Evolutionary conservation across 1,139 yeast genomes (phyloP), one percentile per base, ranked within the genome.

Genomic region (Blastobotrys raffinosifermentans): DNA sequence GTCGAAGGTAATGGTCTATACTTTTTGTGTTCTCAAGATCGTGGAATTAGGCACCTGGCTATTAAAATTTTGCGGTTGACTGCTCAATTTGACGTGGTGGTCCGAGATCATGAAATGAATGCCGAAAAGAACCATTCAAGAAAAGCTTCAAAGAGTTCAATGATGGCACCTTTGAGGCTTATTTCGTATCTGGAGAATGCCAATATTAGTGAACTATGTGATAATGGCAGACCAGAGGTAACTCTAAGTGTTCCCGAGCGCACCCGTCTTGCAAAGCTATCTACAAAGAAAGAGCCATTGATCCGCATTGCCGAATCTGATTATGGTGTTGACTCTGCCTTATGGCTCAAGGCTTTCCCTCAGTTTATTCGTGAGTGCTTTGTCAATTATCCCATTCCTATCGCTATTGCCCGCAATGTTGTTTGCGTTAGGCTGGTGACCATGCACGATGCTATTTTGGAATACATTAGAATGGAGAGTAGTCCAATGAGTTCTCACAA

Each of bases 1-100:
- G 83, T 89, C 6, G 98, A 93, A 61, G 97, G 98, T 0, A 86
- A 89, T 55, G 99, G 96, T 0, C 63, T 93, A 26, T 91, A 85
- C 56, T 91, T 93, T 55, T 66, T 93, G 20, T 86, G 96, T 53
- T 84, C 95, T 2, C 94, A 86, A 53, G 96, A 87, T 51, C 72
- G 84, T 23, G 70, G 73, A 26, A 72, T 85, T 10, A 69, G 98
- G 38, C 77, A 77, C 43, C 64, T 78, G 40, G 97, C 94, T 1
- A 69, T 89, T 3, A 72, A 80, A 13, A 77, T 93, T 7, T 60
- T 93, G 41, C 72, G 79, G 48, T 67, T 87, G 14, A 85, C 86
- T 2, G 86, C 85, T 19, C 82, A 77, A 43, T 87, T 91, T 63
- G 98, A 91, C 55, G 80, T 76, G 43, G 93, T 85, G 0, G 73